Evolutionary conservation across 2,329 filamentous ascomycete genomes (phyloP).

Genomic region (Trichoderma simmonsii): DNA sequence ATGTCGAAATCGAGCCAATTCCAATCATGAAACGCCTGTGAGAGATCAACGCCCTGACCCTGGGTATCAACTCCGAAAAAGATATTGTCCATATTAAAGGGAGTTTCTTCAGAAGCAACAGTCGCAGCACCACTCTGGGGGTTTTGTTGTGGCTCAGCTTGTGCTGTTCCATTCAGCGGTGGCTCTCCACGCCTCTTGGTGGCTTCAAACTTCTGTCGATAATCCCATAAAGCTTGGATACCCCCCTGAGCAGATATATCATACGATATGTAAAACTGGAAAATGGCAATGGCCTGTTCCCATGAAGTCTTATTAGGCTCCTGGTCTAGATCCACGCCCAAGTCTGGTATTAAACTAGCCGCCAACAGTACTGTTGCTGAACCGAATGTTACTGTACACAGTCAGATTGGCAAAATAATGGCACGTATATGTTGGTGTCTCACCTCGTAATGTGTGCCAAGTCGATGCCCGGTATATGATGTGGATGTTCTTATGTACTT

Average conservation of each 20-base stretch:
- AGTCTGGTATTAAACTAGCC: neutral
- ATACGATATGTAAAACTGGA: neutral
- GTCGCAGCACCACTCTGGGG: neutral
- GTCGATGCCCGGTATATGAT: neutral
- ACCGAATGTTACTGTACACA: neutral
- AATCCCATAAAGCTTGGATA: neutral
- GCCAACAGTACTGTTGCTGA: slow-evolving; percentile 6
- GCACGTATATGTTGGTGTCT: too few species aligned
- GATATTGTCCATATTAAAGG: neutral
- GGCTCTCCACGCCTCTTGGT: neutral
- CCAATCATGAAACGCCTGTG: slow-evolving; percentile 4
- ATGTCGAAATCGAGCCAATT: slow-evolving; percentile 14
- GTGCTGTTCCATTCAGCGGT: neutral
- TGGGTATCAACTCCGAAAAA: neutral
- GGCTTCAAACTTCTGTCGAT: slow-evolving; percentile 2
- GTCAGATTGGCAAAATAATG: neutral
- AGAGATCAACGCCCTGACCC: neutral
- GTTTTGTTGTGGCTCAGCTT: neutral
- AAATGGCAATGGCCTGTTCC: slow-evolving; percentile 9
- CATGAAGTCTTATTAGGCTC: slow-evolving; percentile 6
- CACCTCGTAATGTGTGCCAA: slow-evolving; percentile 7
- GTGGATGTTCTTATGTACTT: neutral
- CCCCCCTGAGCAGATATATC: slow-evolving; percentile 10
- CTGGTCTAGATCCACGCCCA: neutral
- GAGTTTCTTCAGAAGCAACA: neutral